Evolutionary conservation across 495 filamentous ascomycete species (phyloP).

Genomic region (Penicillium ucsense): DNA sequence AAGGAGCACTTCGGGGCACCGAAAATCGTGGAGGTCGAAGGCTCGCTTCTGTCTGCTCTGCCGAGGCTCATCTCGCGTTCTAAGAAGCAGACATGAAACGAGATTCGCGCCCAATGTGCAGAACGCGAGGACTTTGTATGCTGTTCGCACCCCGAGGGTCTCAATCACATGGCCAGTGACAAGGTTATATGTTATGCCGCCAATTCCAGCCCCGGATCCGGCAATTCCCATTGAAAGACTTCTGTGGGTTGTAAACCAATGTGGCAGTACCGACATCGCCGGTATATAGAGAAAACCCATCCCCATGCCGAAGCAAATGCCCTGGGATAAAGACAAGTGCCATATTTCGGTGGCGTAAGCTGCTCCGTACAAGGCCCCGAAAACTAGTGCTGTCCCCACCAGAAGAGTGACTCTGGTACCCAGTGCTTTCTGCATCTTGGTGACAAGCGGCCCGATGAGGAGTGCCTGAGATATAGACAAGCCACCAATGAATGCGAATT

Average conservation of each 20-base stretch:
- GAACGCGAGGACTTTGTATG: conserved; percentile 61
- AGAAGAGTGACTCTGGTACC: conserved; percentile 30
- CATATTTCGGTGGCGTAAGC: conserved; percentile 37
- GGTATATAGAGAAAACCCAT: conserved; percentile 44
- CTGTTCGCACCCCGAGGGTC: conserved; percentile 46
- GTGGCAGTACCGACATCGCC: conserved; percentile 34
- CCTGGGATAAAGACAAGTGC: conserved; percentile 44
- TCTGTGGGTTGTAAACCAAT: conserved; percentile 42
- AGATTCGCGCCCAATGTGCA: conserved; percentile 48
- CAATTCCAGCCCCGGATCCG: conserved; percentile 39
- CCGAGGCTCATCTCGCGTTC: conserved; percentile 48
- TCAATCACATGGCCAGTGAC: conserved; percentile 16
- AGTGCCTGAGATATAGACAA: neutral
- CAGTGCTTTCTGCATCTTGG: conserved; percentile 22
- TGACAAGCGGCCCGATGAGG: conserved; percentile 1
- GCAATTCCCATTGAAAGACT: conserved; percentile 42
- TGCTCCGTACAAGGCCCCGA: conserved; percentile 32
- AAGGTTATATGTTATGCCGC: conserved; percentile 42
- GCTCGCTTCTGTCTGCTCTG: conserved; percentile 40
- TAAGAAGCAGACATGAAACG: conserved; percentile 47
- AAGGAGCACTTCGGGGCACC: conserved; percentile 45
- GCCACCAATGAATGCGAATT: conserved; percentile 6
- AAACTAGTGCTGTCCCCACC: conserved; percentile 28
- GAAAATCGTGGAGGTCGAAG: conserved; percentile 50
- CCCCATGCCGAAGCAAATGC: conserved; percentile 38